Conservation (phyloP, 192 early-diverging fungal species). For the Coemansia sp. region DNA sequence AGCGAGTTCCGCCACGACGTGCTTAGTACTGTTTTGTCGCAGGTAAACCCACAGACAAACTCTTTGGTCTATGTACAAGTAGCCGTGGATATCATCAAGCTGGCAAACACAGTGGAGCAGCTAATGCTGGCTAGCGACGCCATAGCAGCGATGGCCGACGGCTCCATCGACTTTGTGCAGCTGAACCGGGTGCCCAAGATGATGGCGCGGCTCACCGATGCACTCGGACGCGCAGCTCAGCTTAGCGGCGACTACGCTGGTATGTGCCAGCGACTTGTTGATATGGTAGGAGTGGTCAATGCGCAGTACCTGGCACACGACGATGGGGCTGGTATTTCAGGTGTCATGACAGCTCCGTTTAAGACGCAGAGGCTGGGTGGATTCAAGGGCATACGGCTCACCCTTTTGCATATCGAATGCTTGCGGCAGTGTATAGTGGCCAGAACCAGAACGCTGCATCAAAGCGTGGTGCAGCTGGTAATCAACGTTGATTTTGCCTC, state of each 20-base stretch:
- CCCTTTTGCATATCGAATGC: conserved; percentile 44
- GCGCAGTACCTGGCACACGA: conserved; percentile 17
- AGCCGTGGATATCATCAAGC: conserved; percentile 19
- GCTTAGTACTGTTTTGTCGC: neutral
- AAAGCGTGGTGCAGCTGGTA: conserved; percentile 12
- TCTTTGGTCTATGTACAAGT: conserved; percentile 29
- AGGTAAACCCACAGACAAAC: conserved; percentile 3
- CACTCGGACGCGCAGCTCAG: neutral
- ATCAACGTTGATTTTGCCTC: conserved; percentile 21
- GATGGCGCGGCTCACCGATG: conserved; percentile 23
- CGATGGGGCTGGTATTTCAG: neutral
- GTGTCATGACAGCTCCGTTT: neutral
- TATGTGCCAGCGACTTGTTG: conserved; percentile 17
- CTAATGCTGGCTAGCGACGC: conserved; percentile 4
- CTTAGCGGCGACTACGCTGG: neutral
- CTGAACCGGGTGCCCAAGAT: conserved; percentile 19
- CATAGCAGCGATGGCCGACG: conserved; percentile 1
- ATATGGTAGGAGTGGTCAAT: conserved; percentile 23
- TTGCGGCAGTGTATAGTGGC: conserved; percentile 36
- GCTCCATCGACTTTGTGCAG: conserved; percentile 14
- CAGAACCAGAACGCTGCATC: conserved; percentile 17
- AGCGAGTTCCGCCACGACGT: conserved; percentile 7
- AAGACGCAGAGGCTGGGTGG: conserved; percentile 11
- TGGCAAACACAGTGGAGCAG: conserved; percentile 21
- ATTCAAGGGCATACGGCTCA: conserved; percentile 33